Evolutionary conservation across 78 protist genomes (phyloP).

Genomic region (Anaeramoeba flamelloides): DNA sequence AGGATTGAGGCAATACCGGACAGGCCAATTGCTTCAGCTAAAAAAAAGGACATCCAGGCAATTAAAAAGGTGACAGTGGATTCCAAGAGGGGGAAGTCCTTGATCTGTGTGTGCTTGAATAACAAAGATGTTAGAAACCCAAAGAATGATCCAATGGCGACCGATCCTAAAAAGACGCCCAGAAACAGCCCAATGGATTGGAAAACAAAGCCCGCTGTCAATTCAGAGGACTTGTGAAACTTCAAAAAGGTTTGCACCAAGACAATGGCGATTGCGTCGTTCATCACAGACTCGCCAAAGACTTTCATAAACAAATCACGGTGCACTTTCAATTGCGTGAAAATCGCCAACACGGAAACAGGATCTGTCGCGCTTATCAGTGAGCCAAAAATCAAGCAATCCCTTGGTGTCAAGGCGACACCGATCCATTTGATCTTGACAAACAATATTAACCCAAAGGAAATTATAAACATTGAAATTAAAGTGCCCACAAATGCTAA

Average conservation of each 20-base stretch:
- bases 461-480: no score
- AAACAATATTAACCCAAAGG: no score
- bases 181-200: slow-evolving; percentile 25
- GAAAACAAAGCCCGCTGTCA: no score
- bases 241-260: background rate
- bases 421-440: no score
- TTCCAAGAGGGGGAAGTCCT: background rate
- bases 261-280: slow-evolving; percentile 7
- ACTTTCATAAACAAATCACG: background rate
- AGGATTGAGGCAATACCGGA: slow-evolving; percentile 43
- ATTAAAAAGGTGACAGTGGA: background rate
- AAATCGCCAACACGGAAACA: background rate
- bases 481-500: no score
- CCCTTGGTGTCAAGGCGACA: no score
- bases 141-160: slow-evolving; percentile 24
- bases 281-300: slow-evolving; percentile 15
- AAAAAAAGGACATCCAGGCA: slow-evolving; percentile 6
- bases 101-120: slow-evolving; percentile 11
- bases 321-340: background rate
- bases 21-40: slow-evolving; percentile 20
- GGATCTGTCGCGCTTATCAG: slow-evolving; percentile 13
- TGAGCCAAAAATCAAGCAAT: background rate
- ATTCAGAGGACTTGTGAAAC: background rate
- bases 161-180: slow-evolving; percentile 29
- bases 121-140: slow-evolving; percentile 17